Percentiles rank a stretch among this genome's conserved stretches.
Conservation (phyloP, 2,329 filamentous ascomycete species). For the Trichoderma arundinaceum region DNA sequence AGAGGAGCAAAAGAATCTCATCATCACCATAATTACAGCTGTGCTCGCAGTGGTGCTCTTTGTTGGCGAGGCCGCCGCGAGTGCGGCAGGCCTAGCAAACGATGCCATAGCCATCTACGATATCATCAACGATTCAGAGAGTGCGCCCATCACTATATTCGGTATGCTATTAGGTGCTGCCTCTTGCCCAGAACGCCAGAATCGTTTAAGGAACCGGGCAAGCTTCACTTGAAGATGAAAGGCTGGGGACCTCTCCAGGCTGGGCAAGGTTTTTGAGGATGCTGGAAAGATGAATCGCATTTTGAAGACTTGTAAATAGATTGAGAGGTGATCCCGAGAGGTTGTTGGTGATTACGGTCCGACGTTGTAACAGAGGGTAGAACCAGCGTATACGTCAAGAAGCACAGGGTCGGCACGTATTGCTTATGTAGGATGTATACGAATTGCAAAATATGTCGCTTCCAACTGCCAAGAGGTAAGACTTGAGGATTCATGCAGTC, state of each 20-base stretch:
- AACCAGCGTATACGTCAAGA: neutral
- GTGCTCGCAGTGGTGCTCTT: neutral
- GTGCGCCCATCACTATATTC: neutral
- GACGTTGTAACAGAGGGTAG: too few species aligned
- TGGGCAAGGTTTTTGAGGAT: neutral
- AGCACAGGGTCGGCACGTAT: neutral
- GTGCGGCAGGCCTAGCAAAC: neutral
- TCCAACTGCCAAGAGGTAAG: neutral
- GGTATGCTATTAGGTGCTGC: neutral
- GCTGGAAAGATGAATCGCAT: neutral
- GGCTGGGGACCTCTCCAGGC: neutral
- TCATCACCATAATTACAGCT: neutral
- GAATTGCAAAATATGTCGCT: neutral
- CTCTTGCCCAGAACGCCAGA: neutral
- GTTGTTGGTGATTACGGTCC: too few species aligned
- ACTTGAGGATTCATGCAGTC: neutral
- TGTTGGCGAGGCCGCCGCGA: neutral
- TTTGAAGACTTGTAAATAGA: slow-evolving; percentile 2
- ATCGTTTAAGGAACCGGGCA: neutral
- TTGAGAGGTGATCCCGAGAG: too few species aligned
- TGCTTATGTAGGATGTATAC: neutral
- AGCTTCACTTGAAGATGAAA: neutral
- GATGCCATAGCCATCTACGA: neutral
- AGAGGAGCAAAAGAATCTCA: neutral
- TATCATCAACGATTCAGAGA: neutral